A percentile compares a stretch with the other conserved stretches of the same genome.
phyloP scores from a whole-genome alignment of 371 early-diverging fungal species.

The Smittium culicis region DNA sequence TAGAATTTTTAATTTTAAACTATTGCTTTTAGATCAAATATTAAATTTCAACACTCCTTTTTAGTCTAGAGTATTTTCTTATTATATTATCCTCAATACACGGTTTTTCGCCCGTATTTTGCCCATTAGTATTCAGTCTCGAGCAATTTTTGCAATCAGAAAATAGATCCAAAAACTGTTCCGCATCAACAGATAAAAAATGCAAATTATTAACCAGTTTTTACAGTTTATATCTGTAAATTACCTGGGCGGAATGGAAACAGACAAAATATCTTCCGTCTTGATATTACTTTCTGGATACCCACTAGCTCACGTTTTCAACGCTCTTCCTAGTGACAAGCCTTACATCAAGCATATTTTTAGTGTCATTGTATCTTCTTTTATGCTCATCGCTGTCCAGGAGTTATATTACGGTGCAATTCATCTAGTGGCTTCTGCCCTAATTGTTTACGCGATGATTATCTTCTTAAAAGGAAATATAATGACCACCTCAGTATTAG shows the following conservation, averaged over 20 bases:
- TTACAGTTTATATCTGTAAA: slow-evolving; percentile 18
- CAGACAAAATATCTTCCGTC: slow-evolving; percentile 42
- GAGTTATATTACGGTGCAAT: slow-evolving; percentile 41
- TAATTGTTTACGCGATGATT: slow-evolving; percentile 44
- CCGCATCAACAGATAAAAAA: no score
- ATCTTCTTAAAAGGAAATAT: slow-evolving; percentile 31
- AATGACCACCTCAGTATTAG: slow-evolving; percentile 53
- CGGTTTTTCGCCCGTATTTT: no score
- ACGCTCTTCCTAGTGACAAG: slow-evolving; percentile 34
- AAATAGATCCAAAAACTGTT: no score
- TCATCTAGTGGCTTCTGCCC: slow-evolving; percentile 42
- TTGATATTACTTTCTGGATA: slow-evolving; percentile 40
- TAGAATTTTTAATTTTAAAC: no score
- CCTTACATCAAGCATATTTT: slow-evolving; percentile 48
- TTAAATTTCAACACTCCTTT: no score
- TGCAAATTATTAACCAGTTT: slow-evolving; percentile 20
- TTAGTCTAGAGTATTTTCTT: no score
- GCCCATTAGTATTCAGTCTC: no score
- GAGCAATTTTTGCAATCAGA: no score
- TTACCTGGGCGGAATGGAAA: slow-evolving; percentile 33
- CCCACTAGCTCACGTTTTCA: slow-evolving; percentile 39
- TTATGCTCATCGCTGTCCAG: slow-evolving; percentile 46
- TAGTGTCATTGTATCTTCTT: slow-evolving; percentile 45
- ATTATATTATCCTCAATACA: no score
- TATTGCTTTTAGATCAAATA: no score